Conservation (phyloP, 345 rosid genomes). For the Brassica juncea region DNA sequence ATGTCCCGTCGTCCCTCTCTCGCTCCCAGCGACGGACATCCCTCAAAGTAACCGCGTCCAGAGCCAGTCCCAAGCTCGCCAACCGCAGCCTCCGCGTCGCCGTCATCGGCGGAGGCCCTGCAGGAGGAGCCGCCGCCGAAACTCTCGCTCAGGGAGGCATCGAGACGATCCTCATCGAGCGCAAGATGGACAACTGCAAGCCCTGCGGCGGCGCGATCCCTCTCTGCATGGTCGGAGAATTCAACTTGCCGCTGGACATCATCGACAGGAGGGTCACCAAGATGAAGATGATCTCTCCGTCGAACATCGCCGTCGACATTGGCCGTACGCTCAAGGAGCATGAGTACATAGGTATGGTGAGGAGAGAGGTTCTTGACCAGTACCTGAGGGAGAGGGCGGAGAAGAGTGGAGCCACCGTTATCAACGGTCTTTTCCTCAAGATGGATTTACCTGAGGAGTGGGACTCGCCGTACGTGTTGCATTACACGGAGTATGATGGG, state of each 20-base stretch:
- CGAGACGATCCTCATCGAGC: slow-evolving; percentile 79
- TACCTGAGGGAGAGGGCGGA: slow-evolving; percentile 77
- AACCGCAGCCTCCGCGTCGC: slow-evolving; percentile 84
- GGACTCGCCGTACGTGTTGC: slow-evolving; percentile 68
- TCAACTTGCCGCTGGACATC: slow-evolving; percentile 83
- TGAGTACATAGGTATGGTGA: slow-evolving; percentile 97
- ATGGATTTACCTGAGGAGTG: slow-evolving; percentile 69
- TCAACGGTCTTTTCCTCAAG: slow-evolving; percentile 82
- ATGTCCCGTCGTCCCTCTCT: slow-evolving; percentile 17
- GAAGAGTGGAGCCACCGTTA: slow-evolving; percentile 70
- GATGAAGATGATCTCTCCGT: slow-evolving; percentile 98
- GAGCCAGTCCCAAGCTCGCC: slow-evolving; percentile 58
- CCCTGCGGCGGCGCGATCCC: slow-evolving; percentile 98
- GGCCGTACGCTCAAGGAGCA: slow-evolving; percentile 87
- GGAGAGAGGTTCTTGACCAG: slow-evolving; percentile 78
- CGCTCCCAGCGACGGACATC: slow-evolving; percentile 31
- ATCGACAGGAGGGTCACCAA: slow-evolving; percentile 84
- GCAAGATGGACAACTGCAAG: slow-evolving; percentile 90
- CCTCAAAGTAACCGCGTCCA: slow-evolving; percentile 48
- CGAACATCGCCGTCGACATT: slow-evolving; percentile 86
- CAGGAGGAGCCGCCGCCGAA: slow-evolving; percentile 81
- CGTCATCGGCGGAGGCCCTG: slow-evolving; percentile 93
- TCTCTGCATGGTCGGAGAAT: slow-evolving; percentile 94
- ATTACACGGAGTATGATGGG: slow-evolving; percentile 85
- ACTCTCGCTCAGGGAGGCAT: slow-evolving; percentile 79